Percentiles rank a stretch among this genome's conserved stretches.
These are phyloP conservation scores for Tremella mesenterica DNA, from an alignment of 768 basidiomycete species.

Conservation along the genomic window DNA sequence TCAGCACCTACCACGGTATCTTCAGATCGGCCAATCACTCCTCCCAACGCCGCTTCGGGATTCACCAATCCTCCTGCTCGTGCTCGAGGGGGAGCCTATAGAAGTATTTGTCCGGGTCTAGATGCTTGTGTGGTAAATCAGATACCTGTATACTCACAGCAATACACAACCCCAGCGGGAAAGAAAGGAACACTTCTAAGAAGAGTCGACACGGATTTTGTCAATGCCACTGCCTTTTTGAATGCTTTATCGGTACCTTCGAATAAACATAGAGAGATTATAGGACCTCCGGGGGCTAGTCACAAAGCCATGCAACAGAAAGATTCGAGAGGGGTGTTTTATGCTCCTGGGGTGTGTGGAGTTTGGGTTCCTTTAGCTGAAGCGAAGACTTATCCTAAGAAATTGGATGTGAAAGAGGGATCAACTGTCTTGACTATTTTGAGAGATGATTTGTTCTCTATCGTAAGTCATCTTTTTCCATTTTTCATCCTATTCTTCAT, in stretches of 20 bases:
- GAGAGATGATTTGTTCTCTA: constrained; percentile 21
- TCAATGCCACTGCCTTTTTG: constrained; percentile 31
- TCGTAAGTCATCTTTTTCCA: constrained; percentile 9
- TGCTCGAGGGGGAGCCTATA: constrained; percentile 7
- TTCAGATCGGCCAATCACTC: not conserved
- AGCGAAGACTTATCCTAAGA: constrained; percentile 18
- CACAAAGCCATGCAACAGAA: constrained; percentile 15
- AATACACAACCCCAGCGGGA: constrained; percentile 7
- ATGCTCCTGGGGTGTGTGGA: constrained; percentile 20
- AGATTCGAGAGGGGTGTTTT: constrained; percentile 1
- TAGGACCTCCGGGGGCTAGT: constrained; percentile 14
- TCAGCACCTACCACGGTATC: constrained; percentile 1
- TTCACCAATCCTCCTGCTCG: not conserved
- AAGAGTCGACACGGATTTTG: constrained; percentile 34
- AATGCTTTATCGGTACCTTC: constrained; percentile 22
- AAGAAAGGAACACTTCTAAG: constrained; percentile 14
- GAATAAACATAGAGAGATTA: constrained; percentile 14
- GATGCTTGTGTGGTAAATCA: constrained; percentile 32
- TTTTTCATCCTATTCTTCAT: too few species aligned
- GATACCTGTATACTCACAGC: constrained; percentile 30
- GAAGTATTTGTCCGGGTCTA: constrained; percentile 22
- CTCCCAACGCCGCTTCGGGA: not conserved
- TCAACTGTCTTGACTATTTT: constrained; percentile 13
- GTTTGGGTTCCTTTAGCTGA: constrained; percentile 21
- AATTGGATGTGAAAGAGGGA: constrained; percentile 6